A percentile compares a stretch with the other conserved stretches of the same genome.
These are phyloP conservation scores for Lachancea cidri DNA, from an alignment of 805 yeast genomes.

Conservation along the genomic window DNA sequence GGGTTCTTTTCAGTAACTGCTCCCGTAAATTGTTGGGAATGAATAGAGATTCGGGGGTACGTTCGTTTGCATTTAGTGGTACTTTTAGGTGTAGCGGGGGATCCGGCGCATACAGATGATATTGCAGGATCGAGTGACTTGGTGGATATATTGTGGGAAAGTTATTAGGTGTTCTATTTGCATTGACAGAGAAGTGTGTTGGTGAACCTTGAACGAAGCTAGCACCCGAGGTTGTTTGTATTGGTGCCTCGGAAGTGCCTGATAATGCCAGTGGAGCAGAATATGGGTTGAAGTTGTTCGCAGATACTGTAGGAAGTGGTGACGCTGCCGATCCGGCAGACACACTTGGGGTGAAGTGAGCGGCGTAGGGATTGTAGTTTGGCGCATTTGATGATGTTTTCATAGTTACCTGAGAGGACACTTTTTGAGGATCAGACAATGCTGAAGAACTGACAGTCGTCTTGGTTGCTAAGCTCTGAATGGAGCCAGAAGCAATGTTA, in stretches of 20 bases:
- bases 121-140: constrained; percentile 47
- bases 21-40: constrained; percentile 70
- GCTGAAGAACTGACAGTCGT: too few species aligned
- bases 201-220: constrained; percentile 5
- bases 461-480: not conserved
- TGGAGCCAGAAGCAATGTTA: not conserved
- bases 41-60: constrained; percentile 64
- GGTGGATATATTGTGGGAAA: constrained; percentile 37
- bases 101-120: constrained; percentile 84
- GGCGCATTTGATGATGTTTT: constrained; percentile 15
- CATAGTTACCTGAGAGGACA: constrained; percentile 2
- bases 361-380: constrained; percentile 30
- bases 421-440: constrained; percentile 2
- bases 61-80: constrained; percentile 64
- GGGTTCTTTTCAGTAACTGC: constrained; percentile 63
- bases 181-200: constrained; percentile 5
- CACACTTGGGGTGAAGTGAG: constrained; percentile 27
- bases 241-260: not conserved
- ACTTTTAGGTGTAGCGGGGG: constrained; percentile 69
- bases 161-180: constrained; percentile 13
- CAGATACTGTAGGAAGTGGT: constrained; percentile 7
- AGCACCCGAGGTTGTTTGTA: not conserved
- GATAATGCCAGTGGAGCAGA: constrained; percentile 3
- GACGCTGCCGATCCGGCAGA: constrained; percentile 16
- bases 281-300: constrained; percentile 7